These are phyloP conservation scores for Neurospora sp. DNA, from an alignment of 495 filamentous ascomycete genomes.

Conservation along the genomic window DNA sequence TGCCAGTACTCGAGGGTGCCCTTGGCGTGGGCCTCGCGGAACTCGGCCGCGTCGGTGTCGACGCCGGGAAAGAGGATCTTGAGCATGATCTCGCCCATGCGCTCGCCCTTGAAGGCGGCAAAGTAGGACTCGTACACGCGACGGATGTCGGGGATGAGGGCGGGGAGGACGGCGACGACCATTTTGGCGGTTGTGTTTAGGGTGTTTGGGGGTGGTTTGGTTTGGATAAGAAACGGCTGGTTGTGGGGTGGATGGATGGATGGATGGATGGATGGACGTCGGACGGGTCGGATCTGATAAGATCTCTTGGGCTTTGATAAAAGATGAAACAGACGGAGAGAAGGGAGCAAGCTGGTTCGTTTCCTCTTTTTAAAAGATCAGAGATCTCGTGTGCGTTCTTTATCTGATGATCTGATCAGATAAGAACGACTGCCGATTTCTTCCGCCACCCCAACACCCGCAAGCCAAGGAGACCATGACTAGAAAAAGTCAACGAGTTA, in stretches of 20 bases:
- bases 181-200: slow-evolving; percentile 9
- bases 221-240: not conserved
- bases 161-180: slow-evolving; percentile 22
- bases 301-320: not conserved
- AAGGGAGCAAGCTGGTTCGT: not conserved
- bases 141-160: slow-evolving; percentile 26
- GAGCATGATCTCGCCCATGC: slow-evolving; percentile 22
- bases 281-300: not conserved
- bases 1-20: slow-evolving; percentile 24
- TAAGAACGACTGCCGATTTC: not conserved
- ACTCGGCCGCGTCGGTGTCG: slow-evolving; percentile 11
- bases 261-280: not conserved
- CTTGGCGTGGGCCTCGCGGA: slow-evolving; percentile 20
- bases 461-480: not conserved
- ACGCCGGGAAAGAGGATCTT: slow-evolving; percentile 22
- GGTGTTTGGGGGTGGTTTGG: not conserved
- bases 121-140: slow-evolving; percentile 28
- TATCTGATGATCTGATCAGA: not conserved
- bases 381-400: not conserved
- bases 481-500: not conserved
- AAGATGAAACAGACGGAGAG: not conserved
- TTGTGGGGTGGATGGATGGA: no score
- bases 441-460: not conserved
- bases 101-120: slow-evolving; percentile 21
- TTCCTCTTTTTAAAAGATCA: not conserved